Evolutionary conservation across 306 rosid genomes (phyloP), one percentile per base, ranked within the genome.

Genomic region (Quercus cerris): DNA sequence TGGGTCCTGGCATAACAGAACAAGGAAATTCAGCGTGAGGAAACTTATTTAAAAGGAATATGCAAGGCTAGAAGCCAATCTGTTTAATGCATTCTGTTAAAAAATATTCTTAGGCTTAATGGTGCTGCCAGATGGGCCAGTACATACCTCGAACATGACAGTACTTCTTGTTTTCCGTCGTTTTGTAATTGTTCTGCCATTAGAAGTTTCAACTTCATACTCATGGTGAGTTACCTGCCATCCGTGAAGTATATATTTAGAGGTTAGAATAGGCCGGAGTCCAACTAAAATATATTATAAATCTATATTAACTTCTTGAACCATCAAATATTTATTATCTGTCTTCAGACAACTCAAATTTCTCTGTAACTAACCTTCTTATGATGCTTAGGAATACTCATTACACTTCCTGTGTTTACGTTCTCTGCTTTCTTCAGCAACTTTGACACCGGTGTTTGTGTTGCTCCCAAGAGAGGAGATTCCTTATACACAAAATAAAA

Each of bases 191-290:
- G 94, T 90, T 88, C 96, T 88, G 81, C 99, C 99, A 85, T 95
- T 93, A 71, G 91, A 84, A 84, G 99, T 95, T 87, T 95, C 98
- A 69, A 91, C 97, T 87, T 93, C 96, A 83, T 95, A 95, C 84
- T 95, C 99, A 68, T 64, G 97, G 80, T 83, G 96, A 81, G 97
- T 95, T 74, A 93, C 98, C 99, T 95, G 88, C 68, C 44, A 78
- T 67, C 72, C 80, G 67, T 86, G 75, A 61, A 9, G 69, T 28
- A 63, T 54, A 80, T 63, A 23, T 80, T 56, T 68, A 81, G 74
- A 76, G 58, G 75, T 31, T 70, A 68, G 70, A 30, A 20, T 64
- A 77, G 49, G 58, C 66, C 76, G 5, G 79, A 75, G 70, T 41
- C 67, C 76, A 56, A 79, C 71, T 73, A 81, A 56, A 81, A 49